phyloP scores from a whole-genome alignment of 75 land plant species.

The Cunninghamia lanceolata region DNA sequence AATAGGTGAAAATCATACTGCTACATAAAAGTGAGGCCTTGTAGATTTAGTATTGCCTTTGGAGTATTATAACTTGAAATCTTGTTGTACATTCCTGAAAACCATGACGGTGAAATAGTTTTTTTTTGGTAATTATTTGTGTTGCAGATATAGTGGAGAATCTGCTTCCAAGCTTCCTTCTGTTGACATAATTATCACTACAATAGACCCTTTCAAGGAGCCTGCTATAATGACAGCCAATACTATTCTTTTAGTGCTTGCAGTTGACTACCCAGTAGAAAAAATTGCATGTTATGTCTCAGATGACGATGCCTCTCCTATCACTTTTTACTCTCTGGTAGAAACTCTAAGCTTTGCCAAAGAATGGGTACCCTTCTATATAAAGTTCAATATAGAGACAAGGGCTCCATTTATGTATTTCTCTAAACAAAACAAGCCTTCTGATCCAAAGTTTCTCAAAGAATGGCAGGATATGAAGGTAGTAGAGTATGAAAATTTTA shows the following conservation, averaged over 20 bases:
- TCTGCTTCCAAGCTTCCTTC: slow-evolving; percentile 1
- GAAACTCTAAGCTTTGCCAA: slow-evolving; percentile 4
- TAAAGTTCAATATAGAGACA: slow-evolving; percentile 2
- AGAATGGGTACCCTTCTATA: slow-evolving; percentile 8
- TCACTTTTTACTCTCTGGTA: slow-evolving; percentile 10
- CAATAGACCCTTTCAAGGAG: slow-evolving; percentile 8
- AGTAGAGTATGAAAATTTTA: background rate
- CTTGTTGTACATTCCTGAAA: too few relatives aligned
- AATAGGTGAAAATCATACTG: background rate
- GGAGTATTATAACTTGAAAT: too few relatives aligned
- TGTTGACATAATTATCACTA: slow-evolving; percentile 8
- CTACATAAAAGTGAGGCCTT: too few relatives aligned
- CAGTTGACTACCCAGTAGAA: slow-evolving; percentile 16
- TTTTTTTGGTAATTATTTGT: background rate
- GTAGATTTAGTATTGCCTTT: too few relatives aligned
- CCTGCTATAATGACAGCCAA: slow-evolving; percentile 4
- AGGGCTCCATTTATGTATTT: slow-evolving; percentile 4
- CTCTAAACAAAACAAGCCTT: background rate
- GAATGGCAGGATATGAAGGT: background rate
- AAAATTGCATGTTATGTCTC: slow-evolving; percentile 22
- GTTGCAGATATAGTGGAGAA: slow-evolving; percentile 9
- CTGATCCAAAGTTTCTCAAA: background rate
- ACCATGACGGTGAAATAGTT: too few relatives aligned
- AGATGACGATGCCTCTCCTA: slow-evolving; percentile 14
- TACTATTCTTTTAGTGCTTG: slow-evolving; percentile 10